These are phyloP conservation scores for Symbiodinium natans DNA, from an alignment of 73 alveolate species.

Conservation along the genomic window DNA sequence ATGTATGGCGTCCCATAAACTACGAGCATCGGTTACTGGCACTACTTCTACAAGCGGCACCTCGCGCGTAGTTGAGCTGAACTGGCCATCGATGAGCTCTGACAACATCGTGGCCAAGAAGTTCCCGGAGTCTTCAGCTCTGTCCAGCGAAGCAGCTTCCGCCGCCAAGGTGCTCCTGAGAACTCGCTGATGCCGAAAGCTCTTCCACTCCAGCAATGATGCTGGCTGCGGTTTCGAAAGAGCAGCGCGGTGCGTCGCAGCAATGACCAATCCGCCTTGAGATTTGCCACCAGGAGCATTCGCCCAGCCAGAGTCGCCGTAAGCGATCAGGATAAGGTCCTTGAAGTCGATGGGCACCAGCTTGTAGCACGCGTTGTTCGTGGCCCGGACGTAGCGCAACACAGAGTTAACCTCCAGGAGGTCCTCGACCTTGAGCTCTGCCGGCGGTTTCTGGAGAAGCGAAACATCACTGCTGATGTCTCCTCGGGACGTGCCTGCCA, in stretches of 20 bases:
- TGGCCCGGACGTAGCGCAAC: constrained; percentile 9
- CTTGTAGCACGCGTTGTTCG: background rate
- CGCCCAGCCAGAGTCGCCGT: background rate
- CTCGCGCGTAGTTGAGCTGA: background rate
- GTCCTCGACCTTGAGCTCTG: background rate
- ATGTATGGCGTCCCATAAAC: background rate
- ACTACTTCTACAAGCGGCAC: background rate
- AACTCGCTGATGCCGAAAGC: background rate
- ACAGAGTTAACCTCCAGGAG: background rate
- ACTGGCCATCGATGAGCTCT: too few relatives aligned
- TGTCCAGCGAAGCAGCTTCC: background rate
- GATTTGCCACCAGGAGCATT: background rate
- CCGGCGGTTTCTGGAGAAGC: background rate
- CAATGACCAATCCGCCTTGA: background rate
- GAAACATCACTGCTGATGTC: background rate
- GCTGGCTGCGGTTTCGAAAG: background rate
- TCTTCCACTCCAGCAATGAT: background rate
- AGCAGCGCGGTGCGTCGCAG: background rate
- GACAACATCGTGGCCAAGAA: too few relatives aligned
- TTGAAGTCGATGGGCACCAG: background rate
- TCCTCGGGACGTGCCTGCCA: background rate
- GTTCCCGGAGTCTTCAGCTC: too few relatives aligned
- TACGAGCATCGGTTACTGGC: background rate
- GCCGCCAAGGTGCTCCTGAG: background rate
- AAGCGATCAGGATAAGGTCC: background rate